Percentiles rank a stretch among this genome's conserved stretches.
Evolutionary conservation across 257 asterid genomes (phyloP).

Genomic region (Ballota nigra): DNA sequence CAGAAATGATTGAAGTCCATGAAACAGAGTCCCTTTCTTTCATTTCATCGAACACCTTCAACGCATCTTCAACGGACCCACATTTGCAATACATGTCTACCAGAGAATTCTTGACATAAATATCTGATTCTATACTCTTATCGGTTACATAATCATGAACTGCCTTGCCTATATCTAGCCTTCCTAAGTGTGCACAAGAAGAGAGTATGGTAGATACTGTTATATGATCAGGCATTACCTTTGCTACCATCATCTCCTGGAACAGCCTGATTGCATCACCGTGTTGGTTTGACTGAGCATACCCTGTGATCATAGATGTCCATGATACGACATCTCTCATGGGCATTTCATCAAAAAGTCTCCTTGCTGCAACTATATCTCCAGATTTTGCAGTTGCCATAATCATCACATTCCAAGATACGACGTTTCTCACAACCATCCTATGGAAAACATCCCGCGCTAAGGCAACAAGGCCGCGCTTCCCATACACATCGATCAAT

Average conservation of each 20-base stretch:
- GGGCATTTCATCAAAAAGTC: slow-evolving; percentile 40
- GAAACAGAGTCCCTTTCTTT: slow-evolving; percentile 38
- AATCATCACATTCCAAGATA: slow-evolving; percentile 47
- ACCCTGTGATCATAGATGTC: slow-evolving; percentile 51
- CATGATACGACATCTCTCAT: slow-evolving; percentile 47
- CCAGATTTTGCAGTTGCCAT: slow-evolving; percentile 38
- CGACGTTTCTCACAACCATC: slow-evolving; percentile 34
- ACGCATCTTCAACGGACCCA: slow-evolving; percentile 39
- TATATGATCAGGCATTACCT: slow-evolving; percentile 34
- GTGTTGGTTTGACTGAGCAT: slow-evolving; percentile 31
- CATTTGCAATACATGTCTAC: slow-evolving; percentile 60
- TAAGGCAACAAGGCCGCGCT: slow-evolving; percentile 24
- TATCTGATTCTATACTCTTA: slow-evolving; percentile 27
- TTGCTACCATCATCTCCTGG: slow-evolving; percentile 43
- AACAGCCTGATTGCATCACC: slow-evolving; percentile 36
- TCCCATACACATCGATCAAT: slow-evolving; percentile 38
- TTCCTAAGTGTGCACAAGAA: slow-evolving; percentile 45
- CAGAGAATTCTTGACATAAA: slow-evolving; percentile 43
- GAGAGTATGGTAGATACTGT: slow-evolving; percentile 41
- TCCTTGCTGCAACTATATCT: slow-evolving; percentile 36
- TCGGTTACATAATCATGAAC: slow-evolving; percentile 32
- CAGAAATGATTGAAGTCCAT: slow-evolving; percentile 44
- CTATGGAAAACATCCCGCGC: slow-evolving; percentile 32
- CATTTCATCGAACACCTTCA: slow-evolving; percentile 28
- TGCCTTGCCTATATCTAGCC: slow-evolving; percentile 39